Evolutionary conservation across 73 alveolate genomes (phyloP).

Genomic region (Paramecium sexaurelia): DNA sequence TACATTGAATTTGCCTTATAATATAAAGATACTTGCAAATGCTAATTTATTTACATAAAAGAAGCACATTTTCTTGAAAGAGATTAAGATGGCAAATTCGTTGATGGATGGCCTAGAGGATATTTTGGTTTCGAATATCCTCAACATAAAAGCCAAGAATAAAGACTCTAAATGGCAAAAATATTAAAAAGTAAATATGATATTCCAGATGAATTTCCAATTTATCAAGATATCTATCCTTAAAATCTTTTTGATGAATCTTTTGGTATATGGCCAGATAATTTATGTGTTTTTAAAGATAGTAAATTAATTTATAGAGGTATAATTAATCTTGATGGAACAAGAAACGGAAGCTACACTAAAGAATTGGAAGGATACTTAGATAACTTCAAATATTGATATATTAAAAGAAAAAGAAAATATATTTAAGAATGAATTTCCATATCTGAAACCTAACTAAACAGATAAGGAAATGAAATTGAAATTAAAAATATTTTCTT

Average conservation of each 20-base stretch:
- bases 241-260: neutral
- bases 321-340: conserved; percentile 16
- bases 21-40: conserved; percentile 17
- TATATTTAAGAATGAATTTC: neutral
- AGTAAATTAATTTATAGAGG: conserved; percentile 1
- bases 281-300: conserved; percentile 1
- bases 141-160: conserved; percentile 1
- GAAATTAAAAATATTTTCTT: neutral
- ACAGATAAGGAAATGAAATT: neutral
- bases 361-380: neutral
- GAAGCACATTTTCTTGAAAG: conserved; percentile 47
- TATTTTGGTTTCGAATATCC: conserved; percentile 25
- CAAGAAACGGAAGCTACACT: neutral
- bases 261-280: conserved; percentile 59
- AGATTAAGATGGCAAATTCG: neutral
- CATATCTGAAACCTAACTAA: neutral
- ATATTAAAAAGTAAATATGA: neutral
- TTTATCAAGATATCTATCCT: neutral
- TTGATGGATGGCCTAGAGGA: conserved; percentile 52
- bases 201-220: conserved; percentile 37
- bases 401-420: neutral
- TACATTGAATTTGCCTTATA: conserved; percentile 34
- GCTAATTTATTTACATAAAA: conserved; percentile 24
- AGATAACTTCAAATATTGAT: neutral
- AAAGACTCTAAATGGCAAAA: conserved; percentile 9